These are phyloP conservation scores for Arthrobotrys megalospora DNA, from an alignment of 2,329 filamentous ascomycete genomes.

Conservation along the genomic window DNA sequence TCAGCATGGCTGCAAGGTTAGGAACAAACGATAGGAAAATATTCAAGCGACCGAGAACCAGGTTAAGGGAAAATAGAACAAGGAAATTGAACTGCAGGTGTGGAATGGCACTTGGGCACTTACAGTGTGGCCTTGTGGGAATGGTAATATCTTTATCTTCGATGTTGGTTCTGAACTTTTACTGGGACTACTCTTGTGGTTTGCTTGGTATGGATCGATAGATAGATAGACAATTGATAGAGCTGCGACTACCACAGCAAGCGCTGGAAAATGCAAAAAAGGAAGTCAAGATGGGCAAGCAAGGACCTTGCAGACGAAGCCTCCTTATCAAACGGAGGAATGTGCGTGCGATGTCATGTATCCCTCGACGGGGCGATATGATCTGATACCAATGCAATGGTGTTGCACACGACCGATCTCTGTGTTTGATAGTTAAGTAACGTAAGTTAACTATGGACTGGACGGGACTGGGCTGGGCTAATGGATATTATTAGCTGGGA, in stretches of 20 bases:
- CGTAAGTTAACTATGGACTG: background rate
- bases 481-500: constrained; percentile 21
- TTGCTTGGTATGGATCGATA: constrained; percentile 27
- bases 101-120: constrained; percentile 28
- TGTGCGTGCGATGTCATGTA: constrained; percentile 39
- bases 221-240: constrained; percentile 18
- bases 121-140: constrained; percentile 34
- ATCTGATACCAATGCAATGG: constrained; percentile 33
- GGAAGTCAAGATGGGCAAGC: constrained; percentile 41
- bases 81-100: constrained; percentile 15
- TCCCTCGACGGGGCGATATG: constrained; percentile 26
- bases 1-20: constrained; percentile 54
- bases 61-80: constrained; percentile 17
- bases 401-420: constrained; percentile 60
- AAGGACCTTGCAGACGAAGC: constrained; percentile 48
- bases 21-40: constrained; percentile 29
- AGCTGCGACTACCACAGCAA: background rate
- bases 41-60: constrained; percentile 36
- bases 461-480: constrained; percentile 7
- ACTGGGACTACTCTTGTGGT: constrained; percentile 25
- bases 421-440: constrained; percentile 33
- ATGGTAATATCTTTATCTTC: constrained; percentile 54
- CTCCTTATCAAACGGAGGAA: constrained; percentile 29
- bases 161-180: constrained; percentile 7
- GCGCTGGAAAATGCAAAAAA: constrained; percentile 12